Conservation (phyloP, 1,284 basidiomycete genomes). For the Paramarasmius palmivorus region DNA sequence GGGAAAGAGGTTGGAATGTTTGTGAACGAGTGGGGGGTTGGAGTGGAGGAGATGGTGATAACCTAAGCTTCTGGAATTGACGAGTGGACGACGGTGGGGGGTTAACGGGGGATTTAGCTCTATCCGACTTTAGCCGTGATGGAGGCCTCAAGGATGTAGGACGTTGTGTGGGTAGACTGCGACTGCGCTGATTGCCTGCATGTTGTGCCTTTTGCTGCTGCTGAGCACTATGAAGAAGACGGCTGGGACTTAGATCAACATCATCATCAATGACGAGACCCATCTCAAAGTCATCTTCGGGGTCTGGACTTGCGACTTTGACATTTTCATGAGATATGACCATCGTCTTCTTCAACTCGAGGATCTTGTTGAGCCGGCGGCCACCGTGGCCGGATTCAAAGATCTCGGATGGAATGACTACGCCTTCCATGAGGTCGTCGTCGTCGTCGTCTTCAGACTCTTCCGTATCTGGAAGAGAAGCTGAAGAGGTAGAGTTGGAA, state of each 20-base stretch:
- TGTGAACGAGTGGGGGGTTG: conserved; percentile 53
- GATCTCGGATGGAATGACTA: conserved; percentile 71
- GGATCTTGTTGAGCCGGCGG: conserved; percentile 67
- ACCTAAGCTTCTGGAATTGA: conserved; percentile 65
- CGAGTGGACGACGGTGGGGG: conserved; percentile 65
- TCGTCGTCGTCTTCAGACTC: conserved; percentile 67
- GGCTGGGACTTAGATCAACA: conserved; percentile 74
- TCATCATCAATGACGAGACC: conserved; percentile 81
- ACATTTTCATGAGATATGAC: conserved; percentile 45
- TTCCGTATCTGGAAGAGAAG: conserved; percentile 68
- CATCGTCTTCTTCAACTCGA: conserved; percentile 74
- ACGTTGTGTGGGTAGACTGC: conserved; percentile 57
- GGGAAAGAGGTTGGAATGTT: conserved; percentile 58
- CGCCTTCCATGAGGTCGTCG: conserved; percentile 72
- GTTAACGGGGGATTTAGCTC: conserved; percentile 68
- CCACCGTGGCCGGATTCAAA: conserved; percentile 70
- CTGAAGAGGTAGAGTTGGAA: conserved; percentile 67
- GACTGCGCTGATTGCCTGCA: conserved; percentile 44
- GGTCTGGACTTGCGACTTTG: conserved; percentile 58
- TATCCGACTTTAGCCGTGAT: conserved; percentile 58
- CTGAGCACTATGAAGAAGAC: conserved; percentile 59
- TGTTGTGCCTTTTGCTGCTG: conserved; percentile 44
- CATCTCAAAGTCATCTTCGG: conserved; percentile 80
- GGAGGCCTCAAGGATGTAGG: conserved; percentile 52
- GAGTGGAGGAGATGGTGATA: conserved; percentile 65